phyloP scores from a whole-genome alignment of 805 yeast genomes.

The Myxozyma neglecta region DNA sequence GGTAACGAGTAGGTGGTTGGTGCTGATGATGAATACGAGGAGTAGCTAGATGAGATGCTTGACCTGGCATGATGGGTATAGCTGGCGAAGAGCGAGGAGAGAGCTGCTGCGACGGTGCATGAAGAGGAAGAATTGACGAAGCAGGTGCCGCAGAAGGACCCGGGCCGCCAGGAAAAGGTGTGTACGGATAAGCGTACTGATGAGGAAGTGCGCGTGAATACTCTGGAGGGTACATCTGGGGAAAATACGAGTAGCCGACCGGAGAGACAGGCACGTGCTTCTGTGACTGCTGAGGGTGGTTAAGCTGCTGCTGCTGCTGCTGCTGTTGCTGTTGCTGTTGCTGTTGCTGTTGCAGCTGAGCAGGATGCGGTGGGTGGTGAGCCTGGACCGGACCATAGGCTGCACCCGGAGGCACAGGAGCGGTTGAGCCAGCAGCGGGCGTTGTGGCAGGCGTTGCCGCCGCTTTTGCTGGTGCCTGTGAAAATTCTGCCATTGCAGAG shows the following conservation, averaged over 20 bases:
- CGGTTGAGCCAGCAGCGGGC: too few relatives aligned
- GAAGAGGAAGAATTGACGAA: neutral
- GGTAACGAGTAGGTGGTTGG: too few relatives aligned
- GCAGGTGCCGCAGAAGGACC: slow-evolving; percentile 4
- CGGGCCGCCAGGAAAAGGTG: neutral
- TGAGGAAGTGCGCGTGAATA: neutral
- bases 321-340: neutral
- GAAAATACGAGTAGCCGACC: neutral
- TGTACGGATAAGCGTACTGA: neutral
- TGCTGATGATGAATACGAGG: too few relatives aligned
- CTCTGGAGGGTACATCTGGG: slow-evolving; percentile 1
- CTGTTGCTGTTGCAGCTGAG: neutral
- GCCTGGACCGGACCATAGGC: neutral
- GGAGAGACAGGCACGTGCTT: neutral
- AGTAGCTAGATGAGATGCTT: too few relatives aligned
- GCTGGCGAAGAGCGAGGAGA: neutral
- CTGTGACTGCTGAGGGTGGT: slow-evolving; percentile 1
- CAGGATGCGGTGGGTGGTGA: neutral
- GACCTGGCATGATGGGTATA: too few relatives aligned
- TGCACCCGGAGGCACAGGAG: too few relatives aligned
- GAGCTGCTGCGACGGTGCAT: neutral
- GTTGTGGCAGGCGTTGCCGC: neutral
- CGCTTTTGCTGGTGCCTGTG: neutral
- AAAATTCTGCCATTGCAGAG: neutral
- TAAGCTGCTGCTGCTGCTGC: slow-evolving; percentile 6